Conservation (phyloP, 192 early-diverging fungal species). For the Coemansia biformis region DNA sequence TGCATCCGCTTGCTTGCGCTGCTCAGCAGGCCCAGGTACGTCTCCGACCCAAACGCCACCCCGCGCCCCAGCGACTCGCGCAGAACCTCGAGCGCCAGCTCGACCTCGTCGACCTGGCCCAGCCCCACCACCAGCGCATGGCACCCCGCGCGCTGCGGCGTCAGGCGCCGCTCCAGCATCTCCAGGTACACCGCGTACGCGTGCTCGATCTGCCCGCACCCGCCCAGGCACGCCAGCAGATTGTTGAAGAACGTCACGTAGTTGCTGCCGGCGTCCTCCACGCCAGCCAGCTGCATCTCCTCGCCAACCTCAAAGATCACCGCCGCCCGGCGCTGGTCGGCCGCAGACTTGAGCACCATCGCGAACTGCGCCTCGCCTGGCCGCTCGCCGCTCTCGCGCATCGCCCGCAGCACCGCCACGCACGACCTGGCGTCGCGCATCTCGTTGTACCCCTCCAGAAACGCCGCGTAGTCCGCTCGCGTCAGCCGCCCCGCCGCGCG, state of each 20-base stretch:
- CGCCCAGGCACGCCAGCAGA: constrained; percentile 14
- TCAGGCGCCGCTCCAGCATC: constrained; percentile 8
- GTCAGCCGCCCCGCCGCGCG: background rate
- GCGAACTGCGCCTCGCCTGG: constrained; percentile 14
- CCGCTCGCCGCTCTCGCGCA: constrained; percentile 6
- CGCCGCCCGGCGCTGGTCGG: background rate
- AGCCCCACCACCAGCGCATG: constrained; percentile 9
- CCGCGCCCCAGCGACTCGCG: constrained; percentile 5
- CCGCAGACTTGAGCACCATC: constrained; percentile 19
- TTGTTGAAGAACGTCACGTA: constrained; percentile 14
- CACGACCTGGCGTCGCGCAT: constrained; percentile 5
- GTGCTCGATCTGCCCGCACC: constrained; percentile 12
- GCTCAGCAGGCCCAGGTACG: constrained; percentile 14
- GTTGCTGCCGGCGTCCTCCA: constrained; percentile 3
- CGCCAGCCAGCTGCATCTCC: constrained; percentile 28
- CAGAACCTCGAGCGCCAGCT: constrained; percentile 13
- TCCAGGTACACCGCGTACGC: constrained; percentile 25
- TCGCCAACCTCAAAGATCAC: constrained; percentile 17
- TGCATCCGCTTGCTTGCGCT: constrained; percentile 13
- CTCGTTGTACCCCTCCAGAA: constrained; percentile 28
- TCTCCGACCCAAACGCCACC: constrained; percentile 4
- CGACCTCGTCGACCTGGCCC: constrained; percentile 21
- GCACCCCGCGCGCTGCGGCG: background rate
- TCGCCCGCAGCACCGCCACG: constrained; percentile 21
- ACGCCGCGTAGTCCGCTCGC: constrained; percentile 11